Evolutionary conservation across 768 basidiomycete genomes (phyloP).

Genomic region (Chalciporus sphaerocephalus): DNA sequence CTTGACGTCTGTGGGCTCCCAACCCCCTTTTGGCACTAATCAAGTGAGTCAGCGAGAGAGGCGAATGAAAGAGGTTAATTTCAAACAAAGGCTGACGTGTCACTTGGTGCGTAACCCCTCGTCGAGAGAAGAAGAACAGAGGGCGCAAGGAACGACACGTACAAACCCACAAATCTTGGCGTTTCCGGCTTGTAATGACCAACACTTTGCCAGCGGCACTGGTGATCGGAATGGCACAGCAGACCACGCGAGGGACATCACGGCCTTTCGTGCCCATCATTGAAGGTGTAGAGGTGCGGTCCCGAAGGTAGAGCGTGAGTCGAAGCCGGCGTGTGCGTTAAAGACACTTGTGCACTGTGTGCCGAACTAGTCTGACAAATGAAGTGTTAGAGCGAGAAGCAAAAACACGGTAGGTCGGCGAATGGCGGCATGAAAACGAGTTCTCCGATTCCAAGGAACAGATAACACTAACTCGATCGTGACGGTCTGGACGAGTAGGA

Average conservation of each 20-base stretch:
- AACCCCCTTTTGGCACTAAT: conserved; percentile 89
- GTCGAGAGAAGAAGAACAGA: not conserved
- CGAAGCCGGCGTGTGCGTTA: not conserved
- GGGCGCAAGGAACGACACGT: conserved; percentile 41
- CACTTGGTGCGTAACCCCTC: conserved; percentile 1
- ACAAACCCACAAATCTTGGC: conserved; percentile 83
- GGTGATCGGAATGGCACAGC: conserved; percentile 84
- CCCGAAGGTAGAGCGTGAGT: conserved; percentile 3
- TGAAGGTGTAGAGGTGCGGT: conserved; percentile 3
- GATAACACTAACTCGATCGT: conserved; percentile 9
- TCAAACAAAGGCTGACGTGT: not conserved
- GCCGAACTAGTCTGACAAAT: not conserved
- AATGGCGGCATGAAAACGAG: conserved; percentile 11
- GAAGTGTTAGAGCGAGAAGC: not conserved
- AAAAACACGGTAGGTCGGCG: not conserved
- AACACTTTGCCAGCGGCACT: conserved; percentile 72
- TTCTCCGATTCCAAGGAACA: not conserved
- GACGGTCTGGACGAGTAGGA: conserved; percentile 2
- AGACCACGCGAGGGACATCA: conserved; percentile 77
- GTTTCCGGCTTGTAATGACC: conserved; percentile 80
- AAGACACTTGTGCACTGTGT: not conserved
- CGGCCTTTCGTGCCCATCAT: conserved; percentile 67
- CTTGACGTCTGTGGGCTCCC: conserved; percentile 76
- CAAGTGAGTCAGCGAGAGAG: conserved; percentile 8
- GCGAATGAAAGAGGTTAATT: not conserved